Evolutionary conservation across 2,329 filamentous ascomycete genomes (phyloP).

Genomic region (Macrophomina phaseolina): DNA sequence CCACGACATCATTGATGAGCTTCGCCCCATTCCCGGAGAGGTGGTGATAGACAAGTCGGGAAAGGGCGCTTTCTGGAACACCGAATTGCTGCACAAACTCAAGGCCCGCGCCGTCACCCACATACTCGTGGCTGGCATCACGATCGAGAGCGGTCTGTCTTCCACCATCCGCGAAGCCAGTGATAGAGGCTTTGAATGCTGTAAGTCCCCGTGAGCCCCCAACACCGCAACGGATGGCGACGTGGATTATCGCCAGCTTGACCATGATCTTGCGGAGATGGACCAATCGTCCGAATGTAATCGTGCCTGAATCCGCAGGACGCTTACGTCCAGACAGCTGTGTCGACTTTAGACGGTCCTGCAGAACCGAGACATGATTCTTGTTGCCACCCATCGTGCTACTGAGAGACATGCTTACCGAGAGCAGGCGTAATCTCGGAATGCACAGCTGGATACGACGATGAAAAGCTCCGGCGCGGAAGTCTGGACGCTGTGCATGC

Average conservation of each 20-base stretch:
- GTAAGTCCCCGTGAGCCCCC: slow-evolving; percentile 37
- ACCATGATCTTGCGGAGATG: too few relatives aligned
- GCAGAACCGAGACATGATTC: too few relatives aligned
- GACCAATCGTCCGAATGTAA: too few relatives aligned
- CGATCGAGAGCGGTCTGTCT: slow-evolving; percentile 64
- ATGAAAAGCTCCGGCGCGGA: slow-evolving; percentile 52
- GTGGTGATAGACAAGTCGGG: slow-evolving; percentile 64
- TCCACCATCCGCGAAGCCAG: slow-evolving; percentile 63
- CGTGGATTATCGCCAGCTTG: too few relatives aligned
- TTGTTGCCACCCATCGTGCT: too few relatives aligned
- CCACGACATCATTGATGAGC: slow-evolving; percentile 61
- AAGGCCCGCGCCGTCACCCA: slow-evolving; percentile 63
- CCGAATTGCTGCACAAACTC: slow-evolving; percentile 58
- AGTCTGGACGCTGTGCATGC: slow-evolving; percentile 59
- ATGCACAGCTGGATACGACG: slow-evolving; percentile 56
- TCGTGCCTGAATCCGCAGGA: too few relatives aligned
- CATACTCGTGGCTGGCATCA: slow-evolving; percentile 63
- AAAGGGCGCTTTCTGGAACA: slow-evolving; percentile 66
- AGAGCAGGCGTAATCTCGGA: slow-evolving; percentile 46
- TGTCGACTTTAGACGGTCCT: too few relatives aligned
- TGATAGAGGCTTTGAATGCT: slow-evolving; percentile 67
- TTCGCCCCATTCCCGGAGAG: slow-evolving; percentile 58
- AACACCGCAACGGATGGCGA: too few relatives aligned
- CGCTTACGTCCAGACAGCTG: too few relatives aligned
- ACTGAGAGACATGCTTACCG: background rate